Evolutionary conservation across 2,329 filamentous ascomycete species (phyloP).

Genomic region (Aspergillus sp.): DNA sequence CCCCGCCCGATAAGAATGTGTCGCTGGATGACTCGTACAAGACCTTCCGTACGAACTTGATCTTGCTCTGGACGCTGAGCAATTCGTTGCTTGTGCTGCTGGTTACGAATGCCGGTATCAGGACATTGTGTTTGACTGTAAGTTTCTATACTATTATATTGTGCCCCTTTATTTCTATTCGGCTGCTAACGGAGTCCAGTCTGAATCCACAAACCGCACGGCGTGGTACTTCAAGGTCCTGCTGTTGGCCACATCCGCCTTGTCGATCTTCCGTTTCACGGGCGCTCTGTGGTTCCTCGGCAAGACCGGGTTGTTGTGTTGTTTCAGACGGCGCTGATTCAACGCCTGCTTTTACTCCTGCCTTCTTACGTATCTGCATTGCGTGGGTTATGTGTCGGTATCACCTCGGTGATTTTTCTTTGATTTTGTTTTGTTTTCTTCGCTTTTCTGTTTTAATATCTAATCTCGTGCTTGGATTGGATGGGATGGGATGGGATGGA

Average conservation of each 20-base stretch:
- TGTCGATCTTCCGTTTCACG: constrained; percentile 88
- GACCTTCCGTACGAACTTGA: constrained; percentile 95
- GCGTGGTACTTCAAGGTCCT: constrained; percentile 88
- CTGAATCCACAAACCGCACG: constrained; percentile 70
- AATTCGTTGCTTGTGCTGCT: constrained; percentile 82
- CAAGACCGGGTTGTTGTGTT: constrained; percentile 64
- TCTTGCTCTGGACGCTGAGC: constrained; percentile 94
- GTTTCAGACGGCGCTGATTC: constrained; percentile 73
- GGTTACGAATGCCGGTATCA: constrained; percentile 84
- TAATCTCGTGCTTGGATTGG: neutral
- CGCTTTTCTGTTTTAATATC: neutral
- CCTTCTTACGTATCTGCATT: neutral
- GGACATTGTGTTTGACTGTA: constrained; percentile 80
- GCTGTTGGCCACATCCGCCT: constrained; percentile 79
- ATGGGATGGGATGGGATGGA: too few species aligned
- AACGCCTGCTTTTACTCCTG: too few species aligned
- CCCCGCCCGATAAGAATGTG: constrained; percentile 75
- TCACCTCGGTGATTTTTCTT: neutral
- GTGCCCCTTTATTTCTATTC: neutral
- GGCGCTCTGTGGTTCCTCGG: constrained; percentile 56
- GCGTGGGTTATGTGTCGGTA: neutral
- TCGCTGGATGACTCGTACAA: constrained; percentile 97
- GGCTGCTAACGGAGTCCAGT: constrained; percentile 42
- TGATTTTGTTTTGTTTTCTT: neutral
- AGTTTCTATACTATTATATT: neutral